Base-by-base conservation (phyloP, 805 yeast genomes). In the Candida piceae region DNA sequence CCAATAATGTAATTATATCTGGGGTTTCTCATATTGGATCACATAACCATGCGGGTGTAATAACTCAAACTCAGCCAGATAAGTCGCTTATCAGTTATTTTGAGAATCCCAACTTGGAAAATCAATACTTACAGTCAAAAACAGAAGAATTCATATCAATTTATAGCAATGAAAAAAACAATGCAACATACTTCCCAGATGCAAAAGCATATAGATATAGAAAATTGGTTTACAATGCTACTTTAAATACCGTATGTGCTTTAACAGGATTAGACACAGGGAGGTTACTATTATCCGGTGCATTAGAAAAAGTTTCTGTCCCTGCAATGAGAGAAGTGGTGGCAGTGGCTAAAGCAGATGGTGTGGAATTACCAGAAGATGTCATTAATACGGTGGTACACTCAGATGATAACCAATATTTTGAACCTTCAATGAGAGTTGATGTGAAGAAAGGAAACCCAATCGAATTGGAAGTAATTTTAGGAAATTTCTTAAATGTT, bases 321-420 rank as follows among this genome's bases (percentile, higher is more conserved):
- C 86, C 85, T 4, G 82, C 84, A 0, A 81, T 81, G 88, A 57
- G 64, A 25, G 94, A 84, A 56, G 66, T 84, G 15, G 55, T 72
- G 16, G 69, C 68, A 3, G 70, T 82, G 38, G 93, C 94, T n/a
- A 72, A 70, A 34, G 74, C 84, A 10, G 88, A 80, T 38, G 84
- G 84, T 0, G 69, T 73, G 24, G 64, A 62, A 4, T 50, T 82
- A 16, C 76, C 76, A 2, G 67, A 58, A 17, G 70, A 60, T 5
- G 56, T 68, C 10, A 74, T 73, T 40, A 64, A 72, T 18, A 42
- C 50, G 32, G 71, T 78, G 67, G 57, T 77, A 26, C 76, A 74
- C 42, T 67, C 76, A 18, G 84, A 80, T 48, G 80, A 69, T 37
- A 74, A 74, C 11, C 65, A 62, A 18, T 72, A 69, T 58, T 82